These are phyloP conservation scores for Calonectria ilicicola DNA, from an alignment of 2,329 filamentous ascomycete genomes.

Conservation along the genomic window DNA sequence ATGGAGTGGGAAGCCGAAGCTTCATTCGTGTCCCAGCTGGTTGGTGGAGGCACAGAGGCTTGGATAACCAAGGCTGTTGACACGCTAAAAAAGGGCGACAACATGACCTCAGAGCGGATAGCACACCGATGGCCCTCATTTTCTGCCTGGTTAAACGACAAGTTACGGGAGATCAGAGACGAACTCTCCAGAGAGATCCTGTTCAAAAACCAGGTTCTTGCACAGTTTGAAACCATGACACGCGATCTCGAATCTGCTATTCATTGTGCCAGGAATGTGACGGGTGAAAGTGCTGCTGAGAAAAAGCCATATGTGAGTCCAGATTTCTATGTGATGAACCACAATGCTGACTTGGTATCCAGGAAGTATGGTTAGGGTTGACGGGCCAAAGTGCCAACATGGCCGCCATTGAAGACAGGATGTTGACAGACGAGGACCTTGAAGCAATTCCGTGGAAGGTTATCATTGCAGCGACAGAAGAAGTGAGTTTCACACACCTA, in stretches of 20 bases:
- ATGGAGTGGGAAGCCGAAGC: constrained; percentile 16
- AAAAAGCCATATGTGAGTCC: constrained; percentile 9
- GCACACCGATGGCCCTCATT: neutral
- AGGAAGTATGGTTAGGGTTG: constrained; percentile 11
- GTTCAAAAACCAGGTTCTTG: constrained; percentile 1
- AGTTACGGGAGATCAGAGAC: neutral
- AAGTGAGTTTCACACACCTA: neutral
- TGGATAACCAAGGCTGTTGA: neutral
- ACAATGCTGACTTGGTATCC: neutral
- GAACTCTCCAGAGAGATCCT: neutral
- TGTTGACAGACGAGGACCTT: neutral
- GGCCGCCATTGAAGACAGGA: constrained; percentile 3
- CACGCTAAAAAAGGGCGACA: constrained; percentile 1
- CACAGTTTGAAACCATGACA: constrained; percentile 6
- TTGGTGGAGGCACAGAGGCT: neutral
- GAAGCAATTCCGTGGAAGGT: neutral
- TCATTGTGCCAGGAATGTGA: constrained; percentile 1
- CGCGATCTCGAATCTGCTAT: neutral
- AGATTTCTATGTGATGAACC: too few relatives aligned
- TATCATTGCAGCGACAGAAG: constrained; percentile 1
- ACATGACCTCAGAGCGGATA: constrained; percentile 3
- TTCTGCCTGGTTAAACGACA: constrained; percentile 5
- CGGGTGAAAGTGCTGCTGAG: neutral
- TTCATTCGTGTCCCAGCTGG: constrained; percentile 3
- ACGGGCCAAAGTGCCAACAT: constrained; percentile 12